Base-by-base conservation (phyloP, 2,329 filamentous ascomycete genomes). In the Cercospora sp. region DNA sequence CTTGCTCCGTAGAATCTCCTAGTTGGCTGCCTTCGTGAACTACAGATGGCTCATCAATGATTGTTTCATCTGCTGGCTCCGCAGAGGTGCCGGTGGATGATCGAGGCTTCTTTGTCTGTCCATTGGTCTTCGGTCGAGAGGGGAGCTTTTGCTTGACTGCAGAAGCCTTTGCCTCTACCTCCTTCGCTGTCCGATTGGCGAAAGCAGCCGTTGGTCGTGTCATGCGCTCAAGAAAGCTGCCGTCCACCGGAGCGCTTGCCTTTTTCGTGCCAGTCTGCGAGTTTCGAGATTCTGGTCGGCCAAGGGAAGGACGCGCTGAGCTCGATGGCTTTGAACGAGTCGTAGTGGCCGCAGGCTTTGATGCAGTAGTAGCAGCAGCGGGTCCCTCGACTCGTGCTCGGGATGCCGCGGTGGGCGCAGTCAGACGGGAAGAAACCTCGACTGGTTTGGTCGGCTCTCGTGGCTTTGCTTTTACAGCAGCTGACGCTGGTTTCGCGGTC, bases 161-260 rank as follows among this genome's bases (percentile, higher is more conserved):
- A 34, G 81, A 79, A 68, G 79, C 78, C 77, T 78, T 77, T 21
- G 77, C 76, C 13, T 79, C 78, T 5, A 77, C 77, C 80, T 91
- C 92, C 5, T 91, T 90, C 18, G 63, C 63, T 61, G 55, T 60
- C 80, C 92, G 93, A 70, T 84, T 89, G 8, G 89, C 85, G 5
- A 89, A 92, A 57, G 87, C 83, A 55, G 90, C 86, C 0, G 91
- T 94, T 2, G 91, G 91, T 49, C 91, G 84, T 88, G 90, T 93
- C 91, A 94, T 93, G 63, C 91, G 87, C n/a, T 90, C 90, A 28
- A 94, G 81, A 79, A 94, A 94, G 13, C 88, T 80, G 71, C 91
- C 89, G 71, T 92, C 89, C 1, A 90, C 83, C 18, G 86, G 85
- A 58, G 82, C 83, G 28, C 85, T 82, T 69, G 84, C 82, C 73